Base-by-base conservation (phyloP, 1,139 yeast species). In the Debaryomycetaceae sp. region DNA sequence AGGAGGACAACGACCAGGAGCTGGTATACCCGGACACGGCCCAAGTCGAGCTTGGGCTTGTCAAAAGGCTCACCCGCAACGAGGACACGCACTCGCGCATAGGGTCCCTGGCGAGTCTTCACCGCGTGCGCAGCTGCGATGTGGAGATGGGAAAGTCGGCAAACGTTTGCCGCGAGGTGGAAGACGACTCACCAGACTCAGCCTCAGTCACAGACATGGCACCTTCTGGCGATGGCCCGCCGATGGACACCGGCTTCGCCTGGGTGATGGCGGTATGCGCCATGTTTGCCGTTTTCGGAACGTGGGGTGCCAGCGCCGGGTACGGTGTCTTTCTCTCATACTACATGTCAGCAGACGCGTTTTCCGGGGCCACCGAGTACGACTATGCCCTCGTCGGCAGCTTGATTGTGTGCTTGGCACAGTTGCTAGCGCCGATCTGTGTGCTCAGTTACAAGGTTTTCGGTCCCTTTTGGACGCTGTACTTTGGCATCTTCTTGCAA, bases 291-390 rank as follows among this genome's bases (percentile, higher is more conserved):
- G 49, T 56, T 18, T 62, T 78, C 28, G 68, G 75, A 18, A 73
- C 88, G 1, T 83, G 94, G 94, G 94, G 94, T 15, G 64, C 78
- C 28, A 80, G 78, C 45, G 73, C 84, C 4, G 71, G 76, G 1
- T 83, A 69, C 46, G 89, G 91, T 29, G 81, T 83, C 3, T 81
- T 75, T 43, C 55, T 83, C 21, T 68, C 75, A 22, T 77, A 62
- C 45, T 83, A 78, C 47, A 48, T 77, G 16, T 48, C 61, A 11
- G 16, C 40, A 7, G 51, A 69, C 29, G 55, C 61, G 2, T 80
- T 78, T 40, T 67, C 72, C 0, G 83, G 76, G 0, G 83, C 85
- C 0, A 57, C 75, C 0, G 56, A 63, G 35, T 67, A 68, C 40
- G 83, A 78, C 37, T 83, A 64, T 56, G 86, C 91, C 1, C 57